These are phyloP conservation scores for Lizonia empirigonia DNA, from an alignment of 2,329 filamentous ascomycete genomes.

Conservation along the genomic window DNA sequence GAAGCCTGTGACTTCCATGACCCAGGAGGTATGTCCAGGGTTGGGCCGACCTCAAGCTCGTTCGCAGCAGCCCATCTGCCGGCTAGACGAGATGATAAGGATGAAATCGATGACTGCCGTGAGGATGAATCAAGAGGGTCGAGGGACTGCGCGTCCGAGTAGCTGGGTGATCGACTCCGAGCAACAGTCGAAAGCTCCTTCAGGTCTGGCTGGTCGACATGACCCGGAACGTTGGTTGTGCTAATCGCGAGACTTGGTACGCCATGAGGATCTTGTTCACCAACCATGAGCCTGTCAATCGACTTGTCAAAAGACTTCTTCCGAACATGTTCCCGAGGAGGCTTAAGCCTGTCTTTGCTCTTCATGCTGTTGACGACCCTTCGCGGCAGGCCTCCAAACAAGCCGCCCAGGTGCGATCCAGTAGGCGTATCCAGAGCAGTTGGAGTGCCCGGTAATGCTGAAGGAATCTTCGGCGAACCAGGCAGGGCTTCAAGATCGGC, in stretches of 20 bases:
- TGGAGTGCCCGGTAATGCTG: constrained; percentile 53
- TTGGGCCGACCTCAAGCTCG: constrained; percentile 32
- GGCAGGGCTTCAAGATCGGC: constrained; percentile 42
- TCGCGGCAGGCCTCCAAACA: constrained; percentile 54
- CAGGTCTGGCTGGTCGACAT: constrained; percentile 59
- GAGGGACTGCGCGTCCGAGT: constrained; percentile 44
- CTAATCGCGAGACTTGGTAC: constrained; percentile 68
- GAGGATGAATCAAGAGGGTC: constrained; percentile 37
- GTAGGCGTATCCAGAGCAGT: constrained; percentile 51
- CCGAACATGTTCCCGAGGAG: constrained; percentile 56
- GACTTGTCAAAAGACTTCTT: constrained; percentile 70
- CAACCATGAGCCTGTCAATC: constrained; percentile 65
- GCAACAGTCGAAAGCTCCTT: constrained; percentile 47
- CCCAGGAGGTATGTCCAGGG: constrained; percentile 23
- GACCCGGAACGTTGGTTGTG: constrained; percentile 65
- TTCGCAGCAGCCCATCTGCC: constrained; percentile 31
- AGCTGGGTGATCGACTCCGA: constrained; percentile 51
- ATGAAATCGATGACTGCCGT: constrained; percentile 49
- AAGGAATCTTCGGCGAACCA: constrained; percentile 49
- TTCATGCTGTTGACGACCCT: constrained; percentile 55
- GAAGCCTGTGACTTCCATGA: constrained; percentile 12
- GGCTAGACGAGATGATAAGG: constrained; percentile 43
- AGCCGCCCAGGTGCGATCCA: constrained; percentile 50
- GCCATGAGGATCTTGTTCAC: constrained; percentile 67
- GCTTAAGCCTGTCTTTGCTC: constrained; percentile 47